Evolutionary conservation across 2,329 filamentous ascomycete species (phyloP).

Genomic region (Fusarium sp.): DNA sequence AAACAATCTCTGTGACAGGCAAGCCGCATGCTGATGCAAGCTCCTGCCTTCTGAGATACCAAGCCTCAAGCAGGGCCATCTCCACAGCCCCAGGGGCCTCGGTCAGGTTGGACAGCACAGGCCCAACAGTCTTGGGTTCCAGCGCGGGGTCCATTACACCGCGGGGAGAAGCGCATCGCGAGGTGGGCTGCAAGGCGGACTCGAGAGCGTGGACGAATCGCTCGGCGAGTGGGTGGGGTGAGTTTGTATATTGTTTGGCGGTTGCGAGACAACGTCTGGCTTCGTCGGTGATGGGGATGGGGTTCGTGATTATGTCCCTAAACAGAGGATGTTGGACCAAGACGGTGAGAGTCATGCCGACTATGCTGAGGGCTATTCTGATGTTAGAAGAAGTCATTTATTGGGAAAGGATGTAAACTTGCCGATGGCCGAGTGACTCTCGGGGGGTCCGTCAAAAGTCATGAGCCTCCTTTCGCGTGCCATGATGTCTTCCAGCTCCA

Average conservation of each 20-base stretch:
- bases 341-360: slow-evolving; percentile 44
- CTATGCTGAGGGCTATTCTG: slow-evolving; percentile 35
- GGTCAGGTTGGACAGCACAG: slow-evolving; percentile 16
- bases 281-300: slow-evolving; percentile 34
- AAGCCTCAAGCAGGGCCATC: slow-evolving; percentile 41
- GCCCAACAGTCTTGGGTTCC: slow-evolving; percentile 26
- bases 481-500: slow-evolving; percentile 44
- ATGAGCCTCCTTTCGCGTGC: slow-evolving; percentile 38
- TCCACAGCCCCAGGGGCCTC: slow-evolving; percentile 29
- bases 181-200: slow-evolving; percentile 31
- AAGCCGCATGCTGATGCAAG: slow-evolving; percentile 19
- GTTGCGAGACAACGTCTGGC: slow-evolving; percentile 41
- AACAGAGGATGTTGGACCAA: slow-evolving; percentile 42
- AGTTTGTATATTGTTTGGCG: slow-evolving; percentile 36
- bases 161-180: slow-evolving; percentile 21
- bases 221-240: slow-evolving; percentile 25
- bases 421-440: slow-evolving; percentile 42
- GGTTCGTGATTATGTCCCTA: slow-evolving; percentile 35
- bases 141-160: slow-evolving; percentile 39
- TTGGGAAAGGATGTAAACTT: neutral
- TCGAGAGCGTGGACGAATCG: slow-evolving; percentile 39
- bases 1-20: slow-evolving; percentile 37
- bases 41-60: slow-evolving; percentile 37
- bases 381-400: slow-evolving; percentile 5
- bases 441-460: slow-evolving; percentile 39